Percentiles rank a stretch among this genome's conserved stretches.
phyloP scores from a whole-genome alignment of 2,329 filamentous ascomycete genomes.

The Cryphonectria naterciae region DNA sequence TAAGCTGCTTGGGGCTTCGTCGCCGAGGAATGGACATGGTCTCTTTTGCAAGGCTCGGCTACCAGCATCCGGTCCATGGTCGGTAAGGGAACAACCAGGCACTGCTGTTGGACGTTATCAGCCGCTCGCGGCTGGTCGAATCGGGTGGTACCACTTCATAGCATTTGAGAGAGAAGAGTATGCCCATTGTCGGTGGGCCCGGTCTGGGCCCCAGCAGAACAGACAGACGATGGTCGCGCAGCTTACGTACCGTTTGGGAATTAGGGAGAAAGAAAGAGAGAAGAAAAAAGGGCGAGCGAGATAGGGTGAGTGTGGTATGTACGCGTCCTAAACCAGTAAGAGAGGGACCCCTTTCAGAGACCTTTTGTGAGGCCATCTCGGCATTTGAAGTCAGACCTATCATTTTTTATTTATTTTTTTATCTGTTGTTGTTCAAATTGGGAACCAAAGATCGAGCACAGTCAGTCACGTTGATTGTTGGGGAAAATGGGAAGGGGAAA shows the following conservation, averaged over 20 bases:
- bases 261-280: neutral
- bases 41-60: neutral
- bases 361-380: conserved; percentile 4
- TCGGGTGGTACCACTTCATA: neutral
- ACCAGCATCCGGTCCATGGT: neutral
- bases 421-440: neutral
- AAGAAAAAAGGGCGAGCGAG: neutral
- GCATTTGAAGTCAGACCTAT: neutral
- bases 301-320: neutral
- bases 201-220: conserved; percentile 2
- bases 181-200: conserved; percentile 2
- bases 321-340: neutral
- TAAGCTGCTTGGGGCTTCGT: neutral
- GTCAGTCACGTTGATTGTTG: neutral
- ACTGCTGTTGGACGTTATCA: conserved; percentile 1
- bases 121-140: neutral
- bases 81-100: neutral
- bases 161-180: neutral
- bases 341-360: neutral
- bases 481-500: neutral
- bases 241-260: neutral
- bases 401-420: neutral
- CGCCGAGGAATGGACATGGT: neutral
- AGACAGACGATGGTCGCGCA: neutral
- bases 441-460: neutral